Evolutionary conservation across 352 stramenopile genomes (phyloP).

Genomic region (Globisporangium nodosum): DNA sequence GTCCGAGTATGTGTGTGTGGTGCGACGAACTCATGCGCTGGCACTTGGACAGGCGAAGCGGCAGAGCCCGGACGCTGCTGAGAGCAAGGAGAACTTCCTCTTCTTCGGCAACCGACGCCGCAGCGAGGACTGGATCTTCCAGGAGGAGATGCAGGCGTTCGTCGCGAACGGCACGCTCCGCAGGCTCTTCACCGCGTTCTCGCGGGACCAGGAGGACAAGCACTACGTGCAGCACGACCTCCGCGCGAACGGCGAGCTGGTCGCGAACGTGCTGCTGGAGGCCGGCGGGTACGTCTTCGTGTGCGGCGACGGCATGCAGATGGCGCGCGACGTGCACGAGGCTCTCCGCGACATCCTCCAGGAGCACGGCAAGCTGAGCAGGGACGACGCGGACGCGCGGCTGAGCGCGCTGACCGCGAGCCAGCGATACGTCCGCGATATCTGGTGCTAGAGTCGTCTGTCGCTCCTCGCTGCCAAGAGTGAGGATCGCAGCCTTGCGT

Average conservation of each 20-base stretch:
- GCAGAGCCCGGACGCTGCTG: conserved; percentile 3
- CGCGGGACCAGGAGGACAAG: conserved; percentile 86
- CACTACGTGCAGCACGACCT: conserved; percentile 93
- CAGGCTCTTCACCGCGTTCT: conserved; percentile 89
- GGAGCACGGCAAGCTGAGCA: conserved; percentile 44
- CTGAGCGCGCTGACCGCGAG: conserved; percentile 53
- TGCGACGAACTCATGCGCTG: not conserved
- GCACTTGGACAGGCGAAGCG: not conserved
- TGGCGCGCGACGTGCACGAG: conserved; percentile 94
- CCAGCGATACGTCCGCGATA: conserved; percentile 86
- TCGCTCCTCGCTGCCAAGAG: too few relatives aligned
- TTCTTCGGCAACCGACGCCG: conserved; percentile 92
- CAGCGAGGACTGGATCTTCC: conserved; percentile 92
- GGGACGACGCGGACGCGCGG: conserved; percentile 53
- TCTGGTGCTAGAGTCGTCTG: conserved; percentile 54
- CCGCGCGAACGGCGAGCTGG: conserved; percentile 36
- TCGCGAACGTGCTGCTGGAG: conserved; percentile 77
- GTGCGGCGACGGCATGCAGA: conserved; percentile 93
- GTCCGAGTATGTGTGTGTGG: not conserved
- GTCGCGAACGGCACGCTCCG: conserved; percentile 64
- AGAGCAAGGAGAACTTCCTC: conserved; percentile 66
- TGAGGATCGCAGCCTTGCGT: too few relatives aligned
- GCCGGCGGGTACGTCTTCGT: conserved; percentile 88
- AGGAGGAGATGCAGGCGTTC: conserved; percentile 79
- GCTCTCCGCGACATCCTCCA: conserved; percentile 78